Percentiles rank a stretch among this genome's conserved stretches.
These are phyloP conservation scores for Ensete ventricosum DNA, from an alignment of 176 grass and related monocot species.

Conservation along the genomic window DNA sequence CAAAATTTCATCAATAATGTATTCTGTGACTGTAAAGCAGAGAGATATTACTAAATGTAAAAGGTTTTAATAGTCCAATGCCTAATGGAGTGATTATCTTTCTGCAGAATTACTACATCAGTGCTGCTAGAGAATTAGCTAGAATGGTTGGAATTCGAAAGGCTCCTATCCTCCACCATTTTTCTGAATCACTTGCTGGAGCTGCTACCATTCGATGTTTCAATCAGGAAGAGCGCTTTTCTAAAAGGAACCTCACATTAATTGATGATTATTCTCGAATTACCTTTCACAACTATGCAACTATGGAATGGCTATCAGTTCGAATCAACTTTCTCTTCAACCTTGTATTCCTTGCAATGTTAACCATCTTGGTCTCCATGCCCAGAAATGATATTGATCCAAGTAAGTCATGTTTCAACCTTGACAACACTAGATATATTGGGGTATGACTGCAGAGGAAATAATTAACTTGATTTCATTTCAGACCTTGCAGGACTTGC, in stretches of 20 bases:
- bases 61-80: not conserved
- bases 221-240: constrained; percentile 60
- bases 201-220: constrained; percentile 79
- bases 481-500: constrained; percentile 78
- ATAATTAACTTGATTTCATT: constrained; percentile 14
- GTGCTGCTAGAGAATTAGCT: constrained; percentile 75
- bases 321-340: constrained; percentile 93
- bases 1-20: no score
- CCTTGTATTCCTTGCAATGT: constrained; percentile 54
- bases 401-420: constrained; percentile 39
- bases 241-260: constrained; percentile 44
- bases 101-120: constrained; percentile 68
- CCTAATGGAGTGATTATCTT: not conserved
- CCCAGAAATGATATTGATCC: constrained; percentile 56
- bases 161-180: constrained; percentile 82
- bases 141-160: constrained; percentile 84
- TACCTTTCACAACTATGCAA: constrained; percentile 83
- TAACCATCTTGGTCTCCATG: constrained; percentile 61
- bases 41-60: not conserved
- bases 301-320: constrained; percentile 89
- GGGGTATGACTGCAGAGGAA: not conserved
- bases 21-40: not conserved
- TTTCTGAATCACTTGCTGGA: constrained; percentile 76
- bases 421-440: not conserved
- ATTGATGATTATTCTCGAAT: constrained; percentile 73